Evolutionary conservation across 192 early-diverging fungal genomes (phyloP).

Genomic region (Piromyces sp.): DNA sequence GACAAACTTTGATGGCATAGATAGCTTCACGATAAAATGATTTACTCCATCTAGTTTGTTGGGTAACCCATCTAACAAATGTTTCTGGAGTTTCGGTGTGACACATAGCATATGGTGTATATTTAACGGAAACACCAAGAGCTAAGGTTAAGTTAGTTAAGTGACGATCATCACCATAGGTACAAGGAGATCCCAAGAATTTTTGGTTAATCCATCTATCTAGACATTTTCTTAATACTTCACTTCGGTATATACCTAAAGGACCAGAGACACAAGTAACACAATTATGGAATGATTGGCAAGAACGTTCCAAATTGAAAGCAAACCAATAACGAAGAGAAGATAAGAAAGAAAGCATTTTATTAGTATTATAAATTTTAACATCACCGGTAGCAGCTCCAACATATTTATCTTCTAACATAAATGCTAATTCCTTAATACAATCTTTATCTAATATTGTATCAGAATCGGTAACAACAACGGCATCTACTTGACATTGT

Average conservation of each 20-base stretch:
- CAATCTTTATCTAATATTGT: slow-evolving; percentile 30
- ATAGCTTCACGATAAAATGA: slow-evolving; percentile 32
- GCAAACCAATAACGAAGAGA: slow-evolving; percentile 45
- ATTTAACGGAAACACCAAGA: slow-evolving; percentile 26
- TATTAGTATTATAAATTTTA: slow-evolving; percentile 26
- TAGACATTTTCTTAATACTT: slow-evolving; percentile 20
- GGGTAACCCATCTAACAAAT: slow-evolving; percentile 38
- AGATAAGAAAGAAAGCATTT: slow-evolving; percentile 34
- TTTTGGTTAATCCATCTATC: slow-evolving; percentile 32
- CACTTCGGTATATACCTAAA: slow-evolving; percentile 35
- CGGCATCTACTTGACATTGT: slow-evolving; percentile 13
- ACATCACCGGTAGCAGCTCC: slow-evolving; percentile 37
- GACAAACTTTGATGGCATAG: background rate
- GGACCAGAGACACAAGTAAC: slow-evolving; percentile 51
- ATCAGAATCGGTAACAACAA: slow-evolving; percentile 42
- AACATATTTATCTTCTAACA: slow-evolving; percentile 4
- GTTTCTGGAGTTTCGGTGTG: slow-evolving; percentile 34
- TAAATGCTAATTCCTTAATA: slow-evolving; percentile 19
- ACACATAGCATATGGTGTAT: slow-evolving; percentile 34
- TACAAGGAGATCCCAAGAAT: slow-evolving; percentile 36
- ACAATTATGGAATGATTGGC: slow-evolving; percentile 30
- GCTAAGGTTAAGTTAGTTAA: slow-evolving; percentile 33
- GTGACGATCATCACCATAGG: slow-evolving; percentile 46
- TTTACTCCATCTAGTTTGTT: slow-evolving; percentile 47
- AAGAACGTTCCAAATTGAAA: slow-evolving; percentile 44